Base-by-base conservation (phyloP, 2,329 filamentous ascomycete genomes). In the Ophiostoma tasmaniense region DNA sequence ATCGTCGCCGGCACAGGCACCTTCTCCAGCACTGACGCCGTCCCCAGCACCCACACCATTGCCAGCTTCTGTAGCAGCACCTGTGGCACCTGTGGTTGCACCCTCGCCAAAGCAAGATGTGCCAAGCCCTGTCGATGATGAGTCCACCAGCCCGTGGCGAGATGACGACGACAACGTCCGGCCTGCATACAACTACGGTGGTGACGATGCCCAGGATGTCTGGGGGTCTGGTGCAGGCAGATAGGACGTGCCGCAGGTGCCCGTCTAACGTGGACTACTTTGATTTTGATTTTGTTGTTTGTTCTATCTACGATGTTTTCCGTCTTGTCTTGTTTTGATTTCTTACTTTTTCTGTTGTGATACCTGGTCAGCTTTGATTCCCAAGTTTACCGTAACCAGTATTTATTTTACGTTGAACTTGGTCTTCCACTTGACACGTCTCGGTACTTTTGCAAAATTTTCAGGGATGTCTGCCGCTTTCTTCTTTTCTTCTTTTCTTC, bases 191-290 rank as follows among this genome's bases (percentile, higher is more conserved):
- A 72, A 72, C 35, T 64, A 73, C 22, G 72, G 72, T 5, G 72
- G 69, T 13, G 73, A 74, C 25, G 73, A 72, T 50, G 71, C 73
- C 39, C 68, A 70, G 10, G 72, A 74, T 35, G 72, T 74, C 6
- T 74, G 73, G 73, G 73, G 70, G 52, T 66, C 65, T 10, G 66
- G 69, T 10, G 25, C 30, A 39, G 37, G 45, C 8, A 25, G 61
- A 39, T 64, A 37, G 13, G 8, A 10, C 35, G 30, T 33, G 2
- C 33, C 13, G 20, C 33, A 10, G 13, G 10, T 64, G 14, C 5
- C 35, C 4, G 28, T 35, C 28, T 33, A 17, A 33, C 33, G 20
- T n/a, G 1, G 25, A 5, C 6, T 22, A 64, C 13, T 2, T 25
- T 64, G 6, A n/a, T 5, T 39, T 37, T 37, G 7, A 20, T n/a